A percentile compares a stretch with the other conserved stretches of the same genome.
phyloP scores from a whole-genome alignment of 2,329 filamentous ascomycete species.

The Ascochyta clinopodiicola region DNA sequence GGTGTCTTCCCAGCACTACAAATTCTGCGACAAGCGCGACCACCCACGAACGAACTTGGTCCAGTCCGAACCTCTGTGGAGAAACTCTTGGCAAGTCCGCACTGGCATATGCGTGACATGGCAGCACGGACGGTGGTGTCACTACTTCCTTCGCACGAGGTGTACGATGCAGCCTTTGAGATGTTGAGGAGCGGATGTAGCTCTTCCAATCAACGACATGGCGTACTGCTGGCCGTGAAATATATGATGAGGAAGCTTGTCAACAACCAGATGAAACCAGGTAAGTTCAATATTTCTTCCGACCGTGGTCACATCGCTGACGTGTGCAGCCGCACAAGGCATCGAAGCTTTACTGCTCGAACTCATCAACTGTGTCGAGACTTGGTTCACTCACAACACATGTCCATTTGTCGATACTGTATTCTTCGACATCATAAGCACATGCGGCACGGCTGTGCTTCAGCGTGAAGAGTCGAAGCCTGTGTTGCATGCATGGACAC shows the following conservation, averaged over 20 bases:
- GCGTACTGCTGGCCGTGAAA: slow-evolving; percentile 39
- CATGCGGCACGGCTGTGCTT: slow-evolving; percentile 33
- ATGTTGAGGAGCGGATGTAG: slow-evolving; percentile 24
- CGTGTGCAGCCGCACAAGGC: slow-evolving; percentile 19
- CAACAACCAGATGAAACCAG: not conserved
- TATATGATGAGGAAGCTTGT: slow-evolving; percentile 39
- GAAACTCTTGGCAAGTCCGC: slow-evolving; percentile 69
- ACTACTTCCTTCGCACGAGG: slow-evolving; percentile 36
- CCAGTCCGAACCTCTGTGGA: slow-evolving; percentile 66
- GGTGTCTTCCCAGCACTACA: slow-evolving; percentile 85
- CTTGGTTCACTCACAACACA: slow-evolving; percentile 24
- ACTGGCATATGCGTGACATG: slow-evolving; percentile 85
- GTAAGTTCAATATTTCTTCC: not conserved
- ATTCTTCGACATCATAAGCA: slow-evolving; percentile 46
- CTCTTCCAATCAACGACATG: slow-evolving; percentile 40
- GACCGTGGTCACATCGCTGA: not conserved
- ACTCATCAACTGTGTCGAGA: slow-evolving; percentile 18
- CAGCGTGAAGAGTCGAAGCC: slow-evolving; percentile 25
- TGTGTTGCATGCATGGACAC: slow-evolving; percentile 28
- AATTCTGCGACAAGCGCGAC: slow-evolving; percentile 74
- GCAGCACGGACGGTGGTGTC: slow-evolving; percentile 71
- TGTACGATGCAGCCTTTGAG: slow-evolving; percentile 26
- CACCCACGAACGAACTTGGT: slow-evolving; percentile 63
- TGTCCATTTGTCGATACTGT: slow-evolving; percentile 46
- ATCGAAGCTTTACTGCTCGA: slow-evolving; percentile 29